phyloP scores from a whole-genome alignment of 31 red algal species.

The Asparagopsis taxiformis region DNA sequence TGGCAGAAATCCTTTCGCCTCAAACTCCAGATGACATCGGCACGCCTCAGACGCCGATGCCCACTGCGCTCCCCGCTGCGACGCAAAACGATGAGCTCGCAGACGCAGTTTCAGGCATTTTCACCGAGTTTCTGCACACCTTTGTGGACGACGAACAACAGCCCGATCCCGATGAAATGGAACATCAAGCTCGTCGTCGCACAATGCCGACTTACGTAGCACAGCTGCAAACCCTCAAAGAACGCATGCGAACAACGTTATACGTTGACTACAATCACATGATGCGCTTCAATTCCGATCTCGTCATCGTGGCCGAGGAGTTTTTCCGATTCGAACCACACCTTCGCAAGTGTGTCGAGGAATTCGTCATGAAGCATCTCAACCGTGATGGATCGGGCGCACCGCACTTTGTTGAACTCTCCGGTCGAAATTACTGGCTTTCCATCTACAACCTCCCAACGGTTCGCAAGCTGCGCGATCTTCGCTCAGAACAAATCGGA shows the following conservation, averaged over 20 bases:
- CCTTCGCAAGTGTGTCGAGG: conserved; percentile 59
- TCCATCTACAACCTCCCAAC: conserved; percentile 88
- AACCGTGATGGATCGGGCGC: conserved; percentile 13
- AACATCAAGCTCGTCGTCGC: conserved; percentile 16
- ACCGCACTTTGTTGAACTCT: conserved; percentile 15
- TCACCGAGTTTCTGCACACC: conserved; percentile 76
- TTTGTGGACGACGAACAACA: conserved; percentile 39
- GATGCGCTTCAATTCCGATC: conserved; percentile 68
- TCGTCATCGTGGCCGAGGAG: conserved; percentile 81
- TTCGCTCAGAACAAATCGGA: conserved; percentile 86
- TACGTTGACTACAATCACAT: conserved; percentile 93
- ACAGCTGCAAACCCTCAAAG: conserved; percentile 71
- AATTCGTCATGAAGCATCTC: conserved; percentile 78
- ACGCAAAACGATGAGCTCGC: conserved; percentile 64
- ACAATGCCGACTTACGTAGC: conserved; percentile 75
- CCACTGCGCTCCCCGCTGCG: neutral
- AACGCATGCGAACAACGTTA: conserved; percentile 78
- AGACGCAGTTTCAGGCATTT: conserved; percentile 56
- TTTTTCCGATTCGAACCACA: conserved; percentile 95
- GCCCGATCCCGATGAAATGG: conserved; percentile 4
- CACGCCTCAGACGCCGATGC: conserved; percentile 9
- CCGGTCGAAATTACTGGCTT: conserved; percentile 71
- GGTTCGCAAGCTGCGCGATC: conserved; percentile 84
- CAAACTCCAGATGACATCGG: conserved; percentile 8
- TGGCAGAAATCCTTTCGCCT: conserved; percentile 12